phyloP scores from a whole-genome alignment of 768 basidiomycete species.

The Lactarius quietus region DNA sequence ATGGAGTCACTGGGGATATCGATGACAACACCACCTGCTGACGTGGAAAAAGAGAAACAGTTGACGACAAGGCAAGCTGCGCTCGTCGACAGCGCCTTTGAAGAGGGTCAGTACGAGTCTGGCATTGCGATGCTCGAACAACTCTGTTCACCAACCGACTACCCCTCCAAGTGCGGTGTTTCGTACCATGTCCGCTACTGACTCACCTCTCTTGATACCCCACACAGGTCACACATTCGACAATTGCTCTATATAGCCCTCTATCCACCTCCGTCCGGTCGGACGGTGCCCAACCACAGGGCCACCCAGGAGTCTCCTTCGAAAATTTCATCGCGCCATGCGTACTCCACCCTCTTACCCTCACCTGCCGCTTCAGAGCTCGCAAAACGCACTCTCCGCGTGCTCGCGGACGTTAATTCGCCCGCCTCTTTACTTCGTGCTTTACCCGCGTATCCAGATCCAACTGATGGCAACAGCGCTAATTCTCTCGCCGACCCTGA shows the following conservation, averaged over 20 bases:
- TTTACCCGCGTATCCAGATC: slow-evolving; percentile 24
- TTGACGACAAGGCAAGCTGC: slow-evolving; percentile 28
- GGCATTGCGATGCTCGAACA: slow-evolving; percentile 62
- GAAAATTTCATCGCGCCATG: slow-evolving; percentile 23
- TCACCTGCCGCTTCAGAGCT: slow-evolving; percentile 13
- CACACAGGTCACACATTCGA: slow-evolving; percentile 23
- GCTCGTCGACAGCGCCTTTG: slow-evolving; percentile 68
- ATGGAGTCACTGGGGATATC: not conserved
- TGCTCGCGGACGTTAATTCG: slow-evolving; percentile 23
- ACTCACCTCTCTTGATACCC: not conserved
- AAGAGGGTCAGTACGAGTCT: slow-evolving; percentile 72
- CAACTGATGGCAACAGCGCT: not conserved
- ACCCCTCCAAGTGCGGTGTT: slow-evolving; percentile 56
- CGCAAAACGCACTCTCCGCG: slow-evolving; percentile 23
- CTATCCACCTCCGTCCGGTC: slow-evolving; percentile 19
- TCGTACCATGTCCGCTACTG: not conserved
- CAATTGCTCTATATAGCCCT: slow-evolving; percentile 27
- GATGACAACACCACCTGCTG: slow-evolving; percentile 1
- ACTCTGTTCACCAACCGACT: slow-evolving; percentile 53
- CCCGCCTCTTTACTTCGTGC: slow-evolving; percentile 24
- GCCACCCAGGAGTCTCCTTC: slow-evolving; percentile 20
- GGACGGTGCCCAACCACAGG: slow-evolving; percentile 4
- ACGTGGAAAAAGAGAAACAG: slow-evolving; percentile 13
- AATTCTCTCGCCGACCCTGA: slow-evolving; percentile 4
- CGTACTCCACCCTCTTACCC: slow-evolving; percentile 22